Conservation (phyloP, 306 rosid genomes). For the Calophaca sinica region DNA sequence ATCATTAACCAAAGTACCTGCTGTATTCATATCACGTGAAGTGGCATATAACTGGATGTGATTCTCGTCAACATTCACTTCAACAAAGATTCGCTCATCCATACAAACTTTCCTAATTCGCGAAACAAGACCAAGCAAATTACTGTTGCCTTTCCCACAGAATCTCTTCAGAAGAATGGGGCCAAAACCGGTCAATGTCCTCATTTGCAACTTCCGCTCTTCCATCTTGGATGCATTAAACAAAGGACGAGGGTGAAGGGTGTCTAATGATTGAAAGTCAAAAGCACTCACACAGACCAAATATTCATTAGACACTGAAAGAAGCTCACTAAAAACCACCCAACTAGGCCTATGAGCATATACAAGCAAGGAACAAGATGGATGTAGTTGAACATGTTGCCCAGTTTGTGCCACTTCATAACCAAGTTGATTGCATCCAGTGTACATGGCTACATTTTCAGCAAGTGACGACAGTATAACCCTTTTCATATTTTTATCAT, state of each 20-base stretch:
- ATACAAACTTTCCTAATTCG: slow-evolving; percentile 59
- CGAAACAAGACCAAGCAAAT: slow-evolving; percentile 60
- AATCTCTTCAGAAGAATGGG: slow-evolving; percentile 70
- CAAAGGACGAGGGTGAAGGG: slow-evolving; percentile 69
- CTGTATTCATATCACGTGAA: slow-evolving; percentile 64
- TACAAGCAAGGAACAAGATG: slow-evolving; percentile 84
- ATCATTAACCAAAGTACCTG: slow-evolving; percentile 49
- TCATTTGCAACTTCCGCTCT: slow-evolving; percentile 61
- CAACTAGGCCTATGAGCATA: slow-evolving; percentile 87
- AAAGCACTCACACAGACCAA: slow-evolving; percentile 79
- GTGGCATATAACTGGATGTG: slow-evolving; percentile 68
- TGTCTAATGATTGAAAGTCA: slow-evolving; percentile 61
- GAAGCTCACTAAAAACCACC: slow-evolving; percentile 89
- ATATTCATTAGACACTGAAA: slow-evolving; percentile 72
- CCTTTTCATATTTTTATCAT: slow-evolving; percentile 64
- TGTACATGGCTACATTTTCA: slow-evolving; percentile 93
- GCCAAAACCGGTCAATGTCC: slow-evolving; percentile 74
- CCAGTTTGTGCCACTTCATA: slow-evolving; percentile 89
- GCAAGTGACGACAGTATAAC: slow-evolving; percentile 82
- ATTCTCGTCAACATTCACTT: slow-evolving; percentile 69
- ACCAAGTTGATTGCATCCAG: slow-evolving; percentile 82
- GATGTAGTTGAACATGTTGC: slow-evolving; percentile 81
- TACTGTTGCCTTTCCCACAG: slow-evolving; percentile 80
- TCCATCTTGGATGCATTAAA: slow-evolving; percentile 70
- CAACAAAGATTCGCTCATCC: slow-evolving; percentile 72